Percentiles rank a stretch among this genome's conserved stretches.
phyloP scores from a whole-genome alignment of 371 early-diverging fungal genomes.

The Hamiltosporidium tvaerminnensis region DNA sequence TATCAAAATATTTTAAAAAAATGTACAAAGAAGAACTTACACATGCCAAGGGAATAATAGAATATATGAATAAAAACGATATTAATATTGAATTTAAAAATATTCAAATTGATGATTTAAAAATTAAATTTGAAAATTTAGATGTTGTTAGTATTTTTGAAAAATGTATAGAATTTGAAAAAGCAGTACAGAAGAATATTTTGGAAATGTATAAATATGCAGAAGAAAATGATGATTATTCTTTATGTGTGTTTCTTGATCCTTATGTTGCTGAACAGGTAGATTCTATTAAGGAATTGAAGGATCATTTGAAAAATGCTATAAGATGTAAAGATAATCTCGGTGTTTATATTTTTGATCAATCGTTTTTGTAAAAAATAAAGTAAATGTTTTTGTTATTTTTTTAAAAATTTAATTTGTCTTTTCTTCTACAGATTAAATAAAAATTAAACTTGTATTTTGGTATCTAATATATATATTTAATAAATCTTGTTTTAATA shows the following conservation, averaged over 20 bases:
- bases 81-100: constrained; percentile 8
- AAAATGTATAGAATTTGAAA: constrained; percentile 14
- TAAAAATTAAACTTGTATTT: no score
- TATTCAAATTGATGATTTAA: neutral
- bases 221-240: constrained; percentile 9
- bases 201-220: constrained; percentile 12
- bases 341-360: constrained; percentile 11
- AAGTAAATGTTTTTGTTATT: neutral
- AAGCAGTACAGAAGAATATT: constrained; percentile 15
- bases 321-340: constrained; percentile 21
- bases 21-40: constrained; percentile 20
- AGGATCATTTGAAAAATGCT: constrained; percentile 15
- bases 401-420: neutral
- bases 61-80: constrained; percentile 27
- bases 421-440: neutral
- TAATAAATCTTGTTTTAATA: no score
- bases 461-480: no score
- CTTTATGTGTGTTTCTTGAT: constrained; percentile 19
- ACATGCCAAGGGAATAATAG: constrained; percentile 27
- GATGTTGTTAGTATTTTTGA: constrained; percentile 12
- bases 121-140: constrained; percentile 10
- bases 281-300: constrained; percentile 15
- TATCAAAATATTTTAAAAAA: constrained; percentile 19
- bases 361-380: constrained; percentile 5
- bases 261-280: constrained; percentile 26